phyloP scores from a whole-genome alignment of 1,284 basidiomycete genomes.

The Kalmanozyma brasiliensis region DNA sequence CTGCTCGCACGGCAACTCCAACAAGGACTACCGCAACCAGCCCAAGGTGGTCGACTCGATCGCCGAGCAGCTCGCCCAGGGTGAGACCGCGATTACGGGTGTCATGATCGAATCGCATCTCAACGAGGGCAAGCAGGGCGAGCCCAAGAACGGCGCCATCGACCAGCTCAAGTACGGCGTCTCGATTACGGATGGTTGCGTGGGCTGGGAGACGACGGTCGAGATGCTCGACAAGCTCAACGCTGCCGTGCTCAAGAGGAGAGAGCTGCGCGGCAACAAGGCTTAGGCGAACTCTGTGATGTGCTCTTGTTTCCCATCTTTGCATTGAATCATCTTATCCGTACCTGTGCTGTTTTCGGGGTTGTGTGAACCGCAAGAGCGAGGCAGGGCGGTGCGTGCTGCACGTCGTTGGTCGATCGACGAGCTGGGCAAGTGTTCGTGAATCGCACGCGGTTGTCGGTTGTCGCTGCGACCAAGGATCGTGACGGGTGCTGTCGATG shows the following conservation, averaged over 20 bases:
- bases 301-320: background rate
- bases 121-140: conserved; percentile 72
- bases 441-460: too few species aligned
- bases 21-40: conserved; percentile 68
- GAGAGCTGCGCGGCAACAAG: conserved; percentile 9
- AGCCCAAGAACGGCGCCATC: conserved; percentile 63
- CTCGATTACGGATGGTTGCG: conserved; percentile 74
- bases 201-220: conserved; percentile 84
- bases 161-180: conserved; percentile 66
- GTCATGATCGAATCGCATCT: conserved; percentile 98
- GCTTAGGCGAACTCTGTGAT: conserved; percentile 26
- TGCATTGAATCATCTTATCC: background rate
- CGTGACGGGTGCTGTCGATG: too few species aligned
- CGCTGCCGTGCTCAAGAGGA: conserved; percentile 52
- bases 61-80: conserved; percentile 80
- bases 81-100: conserved; percentile 84
- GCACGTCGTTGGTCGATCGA: too few species aligned
- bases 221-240: conserved; percentile 67
- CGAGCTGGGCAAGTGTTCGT: too few species aligned
- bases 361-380: too few species aligned
- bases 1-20: conserved; percentile 66
- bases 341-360: background rate
- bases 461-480: too few species aligned
- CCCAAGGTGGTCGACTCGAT: conserved; percentile 76
- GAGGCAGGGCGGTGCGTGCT: too few species aligned